These are phyloP conservation scores for Aspergillus diversus DNA, from an alignment of 495 filamentous ascomycete species.

Conservation along the genomic window DNA sequence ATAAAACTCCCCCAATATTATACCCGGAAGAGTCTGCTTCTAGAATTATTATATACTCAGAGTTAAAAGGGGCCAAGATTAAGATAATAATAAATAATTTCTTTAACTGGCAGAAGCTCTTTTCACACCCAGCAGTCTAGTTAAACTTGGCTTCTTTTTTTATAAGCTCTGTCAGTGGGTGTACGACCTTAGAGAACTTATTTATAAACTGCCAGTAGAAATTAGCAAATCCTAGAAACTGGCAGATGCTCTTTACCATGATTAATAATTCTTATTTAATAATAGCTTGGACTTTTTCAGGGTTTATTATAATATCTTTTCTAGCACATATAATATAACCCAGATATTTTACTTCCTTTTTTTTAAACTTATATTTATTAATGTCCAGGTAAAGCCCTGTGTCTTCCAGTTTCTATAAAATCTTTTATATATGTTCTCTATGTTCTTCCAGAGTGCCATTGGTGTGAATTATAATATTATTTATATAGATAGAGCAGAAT, in stretches of 20 bases:
- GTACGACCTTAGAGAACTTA: background rate
- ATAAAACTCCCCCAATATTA: slow-evolving; percentile 17
- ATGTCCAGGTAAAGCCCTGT: background rate
- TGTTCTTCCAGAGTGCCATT: background rate
- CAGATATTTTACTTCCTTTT: background rate
- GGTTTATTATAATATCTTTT: background rate
- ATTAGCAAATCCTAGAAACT: background rate
- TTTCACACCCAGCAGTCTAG: background rate
- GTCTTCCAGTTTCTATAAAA: background rate
- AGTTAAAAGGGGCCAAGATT: slow-evolving; percentile 16
- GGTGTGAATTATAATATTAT: background rate
- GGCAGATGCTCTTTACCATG: slow-evolving; percentile 7
- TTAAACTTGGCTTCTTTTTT: background rate
- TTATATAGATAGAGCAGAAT: background rate
- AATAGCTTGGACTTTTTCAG: background rate
- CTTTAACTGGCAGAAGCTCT: background rate
- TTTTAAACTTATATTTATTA: background rate
- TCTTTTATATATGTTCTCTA: background rate
- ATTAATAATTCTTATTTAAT: background rate
- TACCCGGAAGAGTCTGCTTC: slow-evolving; percentile 25
- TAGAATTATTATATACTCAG: slow-evolving; percentile 12
- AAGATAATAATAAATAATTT: background rate
- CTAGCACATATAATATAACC: background rate
- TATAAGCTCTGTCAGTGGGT: background rate
- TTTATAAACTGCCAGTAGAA: background rate